A percentile compares a stretch with the other conserved stretches of the same genome.
These are phyloP conservation scores for Trichoderma atrobrunneum DNA, from an alignment of 2,329 filamentous ascomycete species.

Conservation along the genomic window DNA sequence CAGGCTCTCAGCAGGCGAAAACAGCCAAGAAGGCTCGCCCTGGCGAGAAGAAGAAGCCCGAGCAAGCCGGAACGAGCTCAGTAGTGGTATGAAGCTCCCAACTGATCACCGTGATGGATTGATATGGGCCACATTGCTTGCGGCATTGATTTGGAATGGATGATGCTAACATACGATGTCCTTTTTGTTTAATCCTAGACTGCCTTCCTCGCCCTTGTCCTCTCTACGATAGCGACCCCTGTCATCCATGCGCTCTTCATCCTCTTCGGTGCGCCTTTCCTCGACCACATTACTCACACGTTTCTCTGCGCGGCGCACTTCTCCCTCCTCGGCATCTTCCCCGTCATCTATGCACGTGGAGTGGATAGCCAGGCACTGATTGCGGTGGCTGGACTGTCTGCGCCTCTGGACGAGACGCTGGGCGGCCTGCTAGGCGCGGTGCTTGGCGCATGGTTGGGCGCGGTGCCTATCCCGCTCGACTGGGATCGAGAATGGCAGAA, in stretches of 20 bases:
- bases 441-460: slow-evolving; percentile 86
- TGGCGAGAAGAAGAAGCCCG: slow-evolving; percentile 54
- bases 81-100: slow-evolving; percentile 43
- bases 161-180: background rate
- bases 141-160: no score
- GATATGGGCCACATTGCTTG: background rate
- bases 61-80: slow-evolving; percentile 43
- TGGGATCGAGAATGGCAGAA: slow-evolving; percentile 99
- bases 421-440: slow-evolving; percentile 76
- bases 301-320: slow-evolving; percentile 78
- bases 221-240: slow-evolving; percentile 72
- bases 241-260: slow-evolving; percentile 62
- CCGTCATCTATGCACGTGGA: slow-evolving; percentile 82
- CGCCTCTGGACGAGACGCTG: slow-evolving; percentile 79
- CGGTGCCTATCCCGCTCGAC: slow-evolving; percentile 91
- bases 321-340: slow-evolving; percentile 72
- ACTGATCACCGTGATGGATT: no score
- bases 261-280: slow-evolving; percentile 87
- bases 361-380: slow-evolving; percentile 71
- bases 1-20: slow-evolving; percentile 45
- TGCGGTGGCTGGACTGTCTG: slow-evolving; percentile 61
- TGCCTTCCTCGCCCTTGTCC: slow-evolving; percentile 44
- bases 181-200: slow-evolving; percentile 32
- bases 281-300: slow-evolving; percentile 76
- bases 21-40: slow-evolving; percentile 49